Conservation (phyloP, 106 monocot species). For the Apostasia shenzhenica region DNA sequence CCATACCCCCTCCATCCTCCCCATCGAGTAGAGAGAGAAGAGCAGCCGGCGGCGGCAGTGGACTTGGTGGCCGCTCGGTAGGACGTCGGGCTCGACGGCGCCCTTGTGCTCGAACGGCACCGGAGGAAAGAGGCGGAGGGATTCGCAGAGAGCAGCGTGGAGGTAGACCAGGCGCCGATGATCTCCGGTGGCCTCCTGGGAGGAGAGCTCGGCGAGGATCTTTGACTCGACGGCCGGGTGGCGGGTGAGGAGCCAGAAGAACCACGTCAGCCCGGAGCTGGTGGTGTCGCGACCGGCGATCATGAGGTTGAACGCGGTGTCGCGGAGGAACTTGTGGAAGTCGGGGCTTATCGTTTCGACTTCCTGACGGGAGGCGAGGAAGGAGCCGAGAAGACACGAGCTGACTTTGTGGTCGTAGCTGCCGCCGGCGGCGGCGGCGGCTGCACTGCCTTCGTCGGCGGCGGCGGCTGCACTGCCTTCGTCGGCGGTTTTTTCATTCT, state of each 20-base stretch:
- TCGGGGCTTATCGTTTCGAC: background rate
- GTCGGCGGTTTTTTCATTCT: background rate
- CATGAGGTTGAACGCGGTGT: constrained; percentile 49
- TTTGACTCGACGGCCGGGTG: constrained; percentile 45
- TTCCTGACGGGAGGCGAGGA: background rate
- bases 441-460: constrained; percentile 1
- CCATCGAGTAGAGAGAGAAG: constrained; percentile 51
- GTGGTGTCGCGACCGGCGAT: constrained; percentile 51
- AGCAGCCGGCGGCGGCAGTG: constrained; percentile 14
- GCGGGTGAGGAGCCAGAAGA: constrained; percentile 41
- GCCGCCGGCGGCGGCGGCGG: background rate
- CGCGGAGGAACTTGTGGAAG: constrained; percentile 36
- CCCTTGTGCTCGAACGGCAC: constrained; percentile 59
- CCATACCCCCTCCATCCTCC: constrained; percentile 67
- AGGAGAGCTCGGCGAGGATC: constrained; percentile 42
- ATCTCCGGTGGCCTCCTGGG: background rate
- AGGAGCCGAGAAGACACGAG: constrained; percentile 14
- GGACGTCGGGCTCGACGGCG: constrained; percentile 16
- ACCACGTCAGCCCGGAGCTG: constrained; percentile 37
- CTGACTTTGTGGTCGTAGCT: background rate
- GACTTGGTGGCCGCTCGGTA: constrained; percentile 42
- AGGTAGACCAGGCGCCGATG: constrained; percentile 24
- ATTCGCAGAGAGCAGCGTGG: constrained; percentile 47
- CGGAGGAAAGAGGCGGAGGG: constrained; percentile 53
- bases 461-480: background rate